Evolutionary conservation across 75 land plant species (phyloP), one percentile per base, ranked within the genome.

Genomic region (Cupressus sempervirens): DNA sequence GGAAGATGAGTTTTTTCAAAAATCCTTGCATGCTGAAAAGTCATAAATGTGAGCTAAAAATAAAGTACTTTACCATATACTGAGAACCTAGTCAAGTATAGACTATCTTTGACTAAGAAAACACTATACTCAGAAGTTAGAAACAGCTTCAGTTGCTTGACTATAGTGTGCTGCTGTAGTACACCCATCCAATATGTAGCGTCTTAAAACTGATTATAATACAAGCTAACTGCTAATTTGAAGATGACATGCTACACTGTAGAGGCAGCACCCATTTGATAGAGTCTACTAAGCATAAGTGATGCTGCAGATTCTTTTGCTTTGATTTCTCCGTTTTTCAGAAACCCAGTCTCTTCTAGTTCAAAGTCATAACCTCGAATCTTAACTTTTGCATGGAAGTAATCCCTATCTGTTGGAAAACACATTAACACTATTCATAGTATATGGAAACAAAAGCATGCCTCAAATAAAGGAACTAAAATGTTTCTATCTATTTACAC

Each of bases 281-380:
- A 76, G n/a, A 76, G 45, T 8, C n/a, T 76, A 76, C 80, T 76
- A 45, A 76, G 80, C 80, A 76, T 76, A 38, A 40, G n/a, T 23
- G 80, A 76, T 40, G 80, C 80, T 76, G 80, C 80, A 40, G 80
- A 76, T 76, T 76, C 80, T 40, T 76, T 76, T 76, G 80, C 80
- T 76, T 76, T 48, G 9, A 18, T 41, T 40, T 76, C 80, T 41
- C 43, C 45, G 5, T 3, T 76, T 20, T 76, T 38, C 14, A 41
- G 46, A 5, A 23, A 46, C n/a, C 80, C 80, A 1, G 10, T 26
- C 45, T 76, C 80, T 76, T 38, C 41, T 20, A 76, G 80, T 76
- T 76, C 80, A 41, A 41, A 76, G n/a, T 76, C 80, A 38, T 20
- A 18, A 41, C 80, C 80, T 41, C 80, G 46, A 76, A 76, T 41